phyloP scores from a whole-genome alignment of 2,329 filamentous ascomycete species.

The Cladophialophora bantiana region DNA sequence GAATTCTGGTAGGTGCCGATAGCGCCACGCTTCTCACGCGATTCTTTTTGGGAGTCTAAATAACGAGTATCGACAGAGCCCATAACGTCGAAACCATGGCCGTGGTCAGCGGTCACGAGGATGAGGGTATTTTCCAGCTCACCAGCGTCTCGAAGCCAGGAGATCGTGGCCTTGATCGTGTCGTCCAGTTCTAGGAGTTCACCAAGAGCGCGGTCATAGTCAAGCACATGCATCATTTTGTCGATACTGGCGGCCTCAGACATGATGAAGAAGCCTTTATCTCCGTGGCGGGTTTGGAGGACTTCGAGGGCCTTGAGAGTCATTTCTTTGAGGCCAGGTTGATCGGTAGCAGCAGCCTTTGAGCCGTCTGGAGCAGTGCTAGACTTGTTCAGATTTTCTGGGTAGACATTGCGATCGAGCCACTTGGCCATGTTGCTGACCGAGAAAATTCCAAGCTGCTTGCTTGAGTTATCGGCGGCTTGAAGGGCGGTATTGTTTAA shows the following conservation, averaged over 20 bases:
- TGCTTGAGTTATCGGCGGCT: slow-evolving; percentile 63
- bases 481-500: slow-evolving; percentile 76
- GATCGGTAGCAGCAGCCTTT: slow-evolving; percentile 69
- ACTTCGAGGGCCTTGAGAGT: slow-evolving; percentile 85
- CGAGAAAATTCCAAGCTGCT: slow-evolving; percentile 79
- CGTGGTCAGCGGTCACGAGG: slow-evolving; percentile 85
- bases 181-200: slow-evolving; percentile 87
- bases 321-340: slow-evolving; percentile 88
- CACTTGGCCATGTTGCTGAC: slow-evolving; percentile 79
- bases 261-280: slow-evolving; percentile 87
- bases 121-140: slow-evolving; percentile 78
- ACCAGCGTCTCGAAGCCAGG: slow-evolving; percentile 70
- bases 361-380: slow-evolving; percentile 74
- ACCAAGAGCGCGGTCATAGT: slow-evolving; percentile 84
- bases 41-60: slow-evolving; percentile 63
- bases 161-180: slow-evolving; percentile 76
- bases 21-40: slow-evolving; percentile 77
- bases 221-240: slow-evolving; percentile 86
- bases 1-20: slow-evolving; percentile 76
- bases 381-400: slow-evolving; percentile 69
- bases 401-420: slow-evolving; percentile 78
- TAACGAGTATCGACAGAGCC: slow-evolving; percentile 83
- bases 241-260: slow-evolving; percentile 84
- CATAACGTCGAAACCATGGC: slow-evolving; percentile 87
- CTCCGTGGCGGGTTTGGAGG: slow-evolving; percentile 69